Evolutionary conservation across 2,329 filamentous ascomycete species (phyloP).

Genomic region (Bipolaris bicolor): DNA sequence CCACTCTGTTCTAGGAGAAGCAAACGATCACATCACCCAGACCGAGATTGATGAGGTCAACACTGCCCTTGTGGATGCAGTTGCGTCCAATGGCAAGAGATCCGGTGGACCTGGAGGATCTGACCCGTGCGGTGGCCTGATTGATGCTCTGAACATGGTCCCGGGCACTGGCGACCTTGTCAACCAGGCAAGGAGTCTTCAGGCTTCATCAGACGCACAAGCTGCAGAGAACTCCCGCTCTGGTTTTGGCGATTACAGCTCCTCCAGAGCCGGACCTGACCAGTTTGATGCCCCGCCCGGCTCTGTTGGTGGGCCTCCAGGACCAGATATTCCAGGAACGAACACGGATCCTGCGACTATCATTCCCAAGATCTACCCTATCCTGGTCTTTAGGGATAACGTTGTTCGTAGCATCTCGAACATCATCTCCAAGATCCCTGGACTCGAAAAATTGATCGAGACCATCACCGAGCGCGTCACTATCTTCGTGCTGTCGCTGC

Average conservation of each 20-base stretch:
- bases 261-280: slow-evolving; percentile 43
- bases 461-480: slow-evolving; percentile 93
- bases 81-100: slow-evolving; percentile 32
- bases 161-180: slow-evolving; percentile 62
- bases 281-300: slow-evolving; percentile 53
- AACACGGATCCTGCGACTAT: slow-evolving; percentile 69
- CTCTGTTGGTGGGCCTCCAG: slow-evolving; percentile 52
- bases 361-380: slow-evolving; percentile 81
- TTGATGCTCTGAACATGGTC: slow-evolving; percentile 75
- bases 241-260: slow-evolving; percentile 47
- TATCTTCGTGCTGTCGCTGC: slow-evolving; percentile 85
- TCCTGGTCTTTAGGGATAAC: slow-evolving; percentile 90
- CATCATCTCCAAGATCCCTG: slow-evolving; percentile 89
- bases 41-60: slow-evolving; percentile 57
- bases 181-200: slow-evolving; percentile 54
- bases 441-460: slow-evolving; percentile 86
- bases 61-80: slow-evolving; percentile 51
- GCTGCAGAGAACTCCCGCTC: slow-evolving; percentile 54
- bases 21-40: slow-evolving; percentile 57
- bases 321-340: slow-evolving; percentile 72
- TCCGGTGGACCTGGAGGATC: slow-evolving; percentile 41
- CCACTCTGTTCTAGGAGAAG: slow-evolving; percentile 58
- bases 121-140: slow-evolving; percentile 56
- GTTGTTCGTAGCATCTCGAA: slow-evolving; percentile 86
- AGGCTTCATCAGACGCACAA: slow-evolving; percentile 56